Conservation (phyloP, 495 filamentous ascomycete genomes). For the Paragyromitra xinjiangensis region DNA sequence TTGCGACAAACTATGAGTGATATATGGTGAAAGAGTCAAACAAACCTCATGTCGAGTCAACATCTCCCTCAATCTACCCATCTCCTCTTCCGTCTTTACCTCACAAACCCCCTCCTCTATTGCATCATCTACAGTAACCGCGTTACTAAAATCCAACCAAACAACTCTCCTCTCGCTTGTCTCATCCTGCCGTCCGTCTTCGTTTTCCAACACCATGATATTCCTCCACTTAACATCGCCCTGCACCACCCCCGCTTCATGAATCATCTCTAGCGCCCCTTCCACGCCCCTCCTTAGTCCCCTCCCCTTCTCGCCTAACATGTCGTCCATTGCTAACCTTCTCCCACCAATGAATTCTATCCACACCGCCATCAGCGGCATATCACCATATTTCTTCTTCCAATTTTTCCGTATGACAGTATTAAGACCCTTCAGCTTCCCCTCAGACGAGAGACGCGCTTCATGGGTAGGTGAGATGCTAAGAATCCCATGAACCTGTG, state of each 20-base stretch:
- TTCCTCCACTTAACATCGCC: slow-evolving; percentile 46
- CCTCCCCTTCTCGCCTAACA: not conserved
- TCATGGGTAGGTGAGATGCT: slow-evolving; percentile 34
- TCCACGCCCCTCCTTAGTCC: slow-evolving; percentile 7
- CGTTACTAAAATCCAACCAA: slow-evolving; percentile 47
- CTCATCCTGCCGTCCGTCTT: not conserved
- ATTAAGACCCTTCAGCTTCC: slow-evolving; percentile 17
- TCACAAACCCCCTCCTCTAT: slow-evolving; percentile 23
- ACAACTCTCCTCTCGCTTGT: slow-evolving; percentile 5
- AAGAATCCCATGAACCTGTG: slow-evolving; percentile 26
- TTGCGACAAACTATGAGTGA: slow-evolving; percentile 3
- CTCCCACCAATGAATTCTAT: slow-evolving; percentile 32
- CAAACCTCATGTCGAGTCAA: slow-evolving; percentile 36
- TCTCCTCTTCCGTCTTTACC: slow-evolving; percentile 2
- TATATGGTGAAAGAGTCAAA: not conserved
- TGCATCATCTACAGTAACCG: slow-evolving; percentile 15
- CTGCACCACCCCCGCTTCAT: slow-evolving; percentile 33
- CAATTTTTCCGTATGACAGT: not conserved
- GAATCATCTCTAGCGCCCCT: slow-evolving; percentile 20
- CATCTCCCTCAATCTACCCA: slow-evolving; percentile 40
- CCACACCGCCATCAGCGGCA: slow-evolving; percentile 33
- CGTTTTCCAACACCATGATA: slow-evolving; percentile 22
- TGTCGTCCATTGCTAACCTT: slow-evolving; percentile 7
- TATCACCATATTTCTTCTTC: not conserved
- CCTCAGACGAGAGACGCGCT: slow-evolving; percentile 2